These are phyloP conservation scores for Musa itinerans DNA, from an alignment of 176 grass and related monocot species.

Conservation along the genomic window DNA sequence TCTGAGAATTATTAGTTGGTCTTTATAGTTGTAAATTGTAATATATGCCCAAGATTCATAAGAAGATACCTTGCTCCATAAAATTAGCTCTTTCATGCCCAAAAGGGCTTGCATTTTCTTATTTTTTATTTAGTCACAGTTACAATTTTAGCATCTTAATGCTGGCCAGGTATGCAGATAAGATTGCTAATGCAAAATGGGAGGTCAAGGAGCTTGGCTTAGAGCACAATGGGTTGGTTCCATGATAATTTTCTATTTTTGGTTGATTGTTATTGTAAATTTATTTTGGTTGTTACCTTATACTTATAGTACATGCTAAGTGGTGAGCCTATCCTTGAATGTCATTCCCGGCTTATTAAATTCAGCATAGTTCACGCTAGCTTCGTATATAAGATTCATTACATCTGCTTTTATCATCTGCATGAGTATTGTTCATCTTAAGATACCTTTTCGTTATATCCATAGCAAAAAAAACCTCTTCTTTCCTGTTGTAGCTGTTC, in stretches of 20 bases:
- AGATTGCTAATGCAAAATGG: constrained; percentile 97
- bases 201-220: constrained; percentile 97
- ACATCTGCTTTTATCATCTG: neutral
- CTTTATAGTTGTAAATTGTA: neutral
- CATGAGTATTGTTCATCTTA: too few relatives aligned
- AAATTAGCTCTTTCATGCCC: neutral
- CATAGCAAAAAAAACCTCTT: too few relatives aligned
- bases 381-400: neutral
- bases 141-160: constrained; percentile 8
- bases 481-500: too few relatives aligned
- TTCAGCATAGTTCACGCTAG: neutral
- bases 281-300: too few relatives aligned
- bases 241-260: constrained; percentile 13
- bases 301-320: too few relatives aligned
- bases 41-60: neutral
- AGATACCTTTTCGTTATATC: too few relatives aligned
- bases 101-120: neutral
- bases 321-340: too few relatives aligned
- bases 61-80: neutral
- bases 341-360: neutral
- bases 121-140: neutral
- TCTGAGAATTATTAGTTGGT: neutral
- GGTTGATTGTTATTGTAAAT: constrained; percentile 1
- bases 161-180: constrained; percentile 77
- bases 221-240: constrained; percentile 91